These are phyloP conservation scores for Metarhizium humberi DNA, from an alignment of 2,329 filamentous ascomycete species.

Conservation along the genomic window DNA sequence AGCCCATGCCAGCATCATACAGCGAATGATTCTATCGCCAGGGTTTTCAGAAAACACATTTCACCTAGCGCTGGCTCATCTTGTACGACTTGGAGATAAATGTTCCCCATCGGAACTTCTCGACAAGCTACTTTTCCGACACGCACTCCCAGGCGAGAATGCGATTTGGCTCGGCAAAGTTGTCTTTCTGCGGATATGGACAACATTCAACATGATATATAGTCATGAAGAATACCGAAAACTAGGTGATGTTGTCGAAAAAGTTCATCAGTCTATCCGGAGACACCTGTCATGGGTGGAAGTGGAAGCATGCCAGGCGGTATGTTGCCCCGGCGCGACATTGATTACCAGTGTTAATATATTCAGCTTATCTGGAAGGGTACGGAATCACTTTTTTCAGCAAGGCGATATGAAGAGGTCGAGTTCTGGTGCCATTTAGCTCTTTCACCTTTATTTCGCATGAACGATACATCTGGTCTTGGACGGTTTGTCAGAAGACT, in stretches of 20 bases:
- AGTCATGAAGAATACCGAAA: slow-evolving; percentile 11
- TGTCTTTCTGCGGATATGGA: slow-evolving; percentile 59
- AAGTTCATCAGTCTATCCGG: slow-evolving; percentile 33
- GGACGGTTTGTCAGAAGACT: slow-evolving; percentile 64
- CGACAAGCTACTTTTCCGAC: slow-evolving; percentile 52
- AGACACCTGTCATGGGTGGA: slow-evolving; percentile 46
- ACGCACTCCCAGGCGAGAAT: slow-evolving; percentile 40
- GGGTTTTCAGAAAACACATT: slow-evolving; percentile 55
- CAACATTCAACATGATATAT: slow-evolving; percentile 42
- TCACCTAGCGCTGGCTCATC: slow-evolving; percentile 56
- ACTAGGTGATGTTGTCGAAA: slow-evolving; percentile 15
- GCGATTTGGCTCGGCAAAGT: slow-evolving; percentile 58
- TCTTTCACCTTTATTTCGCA: slow-evolving; percentile 56
- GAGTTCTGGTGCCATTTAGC: slow-evolving; percentile 65
- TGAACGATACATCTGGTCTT: slow-evolving; percentile 55
- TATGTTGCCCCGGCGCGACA: slow-evolving; percentile 23
- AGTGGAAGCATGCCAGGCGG: slow-evolving; percentile 59
- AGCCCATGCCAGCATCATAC: slow-evolving; percentile 44
- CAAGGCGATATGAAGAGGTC: slow-evolving; percentile 42
- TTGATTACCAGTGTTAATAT: slow-evolving; percentile 8
- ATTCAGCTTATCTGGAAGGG: slow-evolving; percentile 71
- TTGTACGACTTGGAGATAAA: slow-evolving; percentile 53
- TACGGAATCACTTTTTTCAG: slow-evolving; percentile 49
- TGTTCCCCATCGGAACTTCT: slow-evolving; percentile 40
- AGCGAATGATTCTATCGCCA: slow-evolving; percentile 50